Evolutionary conservation across 176 grass and related monocot species (phyloP).

Genomic region (Oryza meridionalis): DNA sequence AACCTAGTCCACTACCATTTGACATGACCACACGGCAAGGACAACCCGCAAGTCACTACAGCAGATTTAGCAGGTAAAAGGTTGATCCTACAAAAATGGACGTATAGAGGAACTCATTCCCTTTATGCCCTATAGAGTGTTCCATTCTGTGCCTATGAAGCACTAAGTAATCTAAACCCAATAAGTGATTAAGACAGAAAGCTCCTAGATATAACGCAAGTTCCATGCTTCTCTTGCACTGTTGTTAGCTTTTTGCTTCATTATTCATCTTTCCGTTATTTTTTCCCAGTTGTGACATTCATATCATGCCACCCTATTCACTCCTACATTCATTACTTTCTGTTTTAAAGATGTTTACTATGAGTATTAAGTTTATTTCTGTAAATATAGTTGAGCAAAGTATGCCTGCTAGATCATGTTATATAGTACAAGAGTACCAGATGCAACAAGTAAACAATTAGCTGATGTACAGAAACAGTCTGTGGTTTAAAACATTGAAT

Average conservation of each 20-base stretch:
- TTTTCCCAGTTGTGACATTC: constrained; percentile 7
- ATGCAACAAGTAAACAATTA: not conserved
- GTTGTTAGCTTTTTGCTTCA: not conserved
- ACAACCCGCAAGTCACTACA: not conserved
- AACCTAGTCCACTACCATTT: not conserved
- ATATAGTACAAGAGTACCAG: not conserved
- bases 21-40: not conserved
- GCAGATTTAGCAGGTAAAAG: not conserved
- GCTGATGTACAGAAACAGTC: not conserved
- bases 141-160: not conserved
- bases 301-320: not conserved
- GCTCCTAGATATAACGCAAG: not conserved
- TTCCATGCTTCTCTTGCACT: not conserved
- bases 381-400: constrained; percentile 19
- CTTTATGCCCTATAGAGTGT: constrained; percentile 17
- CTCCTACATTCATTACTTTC: constrained; percentile 12
- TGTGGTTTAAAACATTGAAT: not conserved
- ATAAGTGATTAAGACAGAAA: constrained; percentile 23
- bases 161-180: constrained; percentile 17
- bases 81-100: not conserved
- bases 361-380: constrained; percentile 25
- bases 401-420: not conserved
- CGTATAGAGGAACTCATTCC: not conserved
- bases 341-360: constrained; percentile 32
- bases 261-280: constrained; percentile 18